These are phyloP conservation scores for Fusarium floridanum DNA, from an alignment of 2,329 filamentous ascomycete genomes.

Conservation along the genomic window DNA sequence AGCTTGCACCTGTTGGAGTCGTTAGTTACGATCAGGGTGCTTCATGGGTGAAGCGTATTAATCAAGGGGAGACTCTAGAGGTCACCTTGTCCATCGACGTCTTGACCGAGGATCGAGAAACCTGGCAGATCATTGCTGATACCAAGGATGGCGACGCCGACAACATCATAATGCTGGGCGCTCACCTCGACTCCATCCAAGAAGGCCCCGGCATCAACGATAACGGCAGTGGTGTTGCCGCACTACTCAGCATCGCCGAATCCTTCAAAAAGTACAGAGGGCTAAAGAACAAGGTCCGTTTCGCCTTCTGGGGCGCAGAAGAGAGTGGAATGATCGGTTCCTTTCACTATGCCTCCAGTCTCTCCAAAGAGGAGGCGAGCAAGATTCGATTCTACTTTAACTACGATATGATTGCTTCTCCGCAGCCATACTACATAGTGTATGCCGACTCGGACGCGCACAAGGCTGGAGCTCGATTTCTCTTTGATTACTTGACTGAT, in stretches of 20 bases:
- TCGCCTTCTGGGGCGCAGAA: constrained; percentile 57
- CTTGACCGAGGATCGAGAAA: constrained; percentile 52
- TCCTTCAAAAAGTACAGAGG: constrained; percentile 52
- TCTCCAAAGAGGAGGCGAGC: constrained; percentile 54
- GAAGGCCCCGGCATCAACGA: constrained; percentile 57
- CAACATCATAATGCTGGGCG: constrained; percentile 56
- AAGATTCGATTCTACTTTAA: constrained; percentile 77
- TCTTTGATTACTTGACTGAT: constrained; percentile 50
- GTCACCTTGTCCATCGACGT: constrained; percentile 53
- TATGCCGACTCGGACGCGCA: constrained; percentile 56
- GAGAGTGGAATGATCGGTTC: constrained; percentile 58
- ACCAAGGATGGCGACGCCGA: constrained; percentile 56
- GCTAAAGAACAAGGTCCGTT: constrained; percentile 56
- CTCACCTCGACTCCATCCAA: constrained; percentile 56
- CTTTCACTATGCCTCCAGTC: constrained; percentile 52
- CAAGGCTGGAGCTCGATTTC: constrained; percentile 48
- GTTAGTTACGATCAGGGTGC: constrained; percentile 51
- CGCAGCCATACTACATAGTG: constrained; percentile 53
- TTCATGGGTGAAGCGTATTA: constrained; percentile 50
- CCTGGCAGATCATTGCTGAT: constrained; percentile 57
- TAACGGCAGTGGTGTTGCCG: constrained; percentile 54
- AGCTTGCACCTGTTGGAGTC: constrained; percentile 51
- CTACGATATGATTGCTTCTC: constrained; percentile 76
- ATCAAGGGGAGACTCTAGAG: constrained; percentile 47
- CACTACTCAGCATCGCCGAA: constrained; percentile 52